These are phyloP conservation scores for Hyaloperonospora arabidopsidis DNA, from an alignment of 352 stramenopile genomes.

Conservation along the genomic window DNA sequence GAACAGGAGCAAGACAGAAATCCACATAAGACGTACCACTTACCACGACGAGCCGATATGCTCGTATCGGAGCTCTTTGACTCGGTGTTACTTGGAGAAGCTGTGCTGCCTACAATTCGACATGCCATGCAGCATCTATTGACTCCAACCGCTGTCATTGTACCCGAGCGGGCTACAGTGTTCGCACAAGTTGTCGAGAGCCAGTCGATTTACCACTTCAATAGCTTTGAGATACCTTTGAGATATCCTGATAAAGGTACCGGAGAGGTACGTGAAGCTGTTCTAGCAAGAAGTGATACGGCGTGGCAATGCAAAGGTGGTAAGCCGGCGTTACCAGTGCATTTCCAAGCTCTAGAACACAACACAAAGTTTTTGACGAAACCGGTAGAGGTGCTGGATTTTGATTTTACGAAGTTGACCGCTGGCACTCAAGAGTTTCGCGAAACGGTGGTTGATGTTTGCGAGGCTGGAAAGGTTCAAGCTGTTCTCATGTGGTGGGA, in stretches of 20 bases:
- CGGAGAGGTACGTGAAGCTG: slow-evolving; percentile 10
- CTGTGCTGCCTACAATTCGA: slow-evolving; percentile 75
- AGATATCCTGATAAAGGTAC: slow-evolving; percentile 14
- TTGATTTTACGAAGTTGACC: slow-evolving; percentile 54
- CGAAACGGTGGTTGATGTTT: slow-evolving; percentile 33
- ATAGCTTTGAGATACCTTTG: slow-evolving; percentile 36
- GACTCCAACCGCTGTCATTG: slow-evolving; percentile 42
- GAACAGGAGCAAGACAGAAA: slow-evolving; percentile 9
- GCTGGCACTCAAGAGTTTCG: slow-evolving; percentile 21
- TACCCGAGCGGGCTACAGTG: slow-evolving; percentile 59
- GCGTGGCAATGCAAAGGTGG: slow-evolving; percentile 57
- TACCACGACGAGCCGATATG: slow-evolving; percentile 76
- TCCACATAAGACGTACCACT: slow-evolving; percentile 24
- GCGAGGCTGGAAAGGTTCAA: slow-evolving; percentile 37
- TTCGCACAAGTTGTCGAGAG: slow-evolving; percentile 68
- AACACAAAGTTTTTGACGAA: slow-evolving; percentile 39
- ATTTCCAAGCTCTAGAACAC: slow-evolving; percentile 40
- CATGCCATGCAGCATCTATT: slow-evolving; percentile 70
- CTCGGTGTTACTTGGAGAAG: slow-evolving; percentile 85
- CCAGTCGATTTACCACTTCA: slow-evolving; percentile 59
- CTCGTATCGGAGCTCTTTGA: slow-evolving; percentile 92
- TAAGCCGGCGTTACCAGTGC: slow-evolving; percentile 55
- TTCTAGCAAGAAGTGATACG: slow-evolving; percentile 43
- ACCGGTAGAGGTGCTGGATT: slow-evolving; percentile 38
- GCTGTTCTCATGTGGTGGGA: slow-evolving; percentile 79